Percentiles rank a stretch among this genome's conserved stretches.
Conservation (phyloP, 441 rosid genomes). For the Gossypium aridum region DNA sequence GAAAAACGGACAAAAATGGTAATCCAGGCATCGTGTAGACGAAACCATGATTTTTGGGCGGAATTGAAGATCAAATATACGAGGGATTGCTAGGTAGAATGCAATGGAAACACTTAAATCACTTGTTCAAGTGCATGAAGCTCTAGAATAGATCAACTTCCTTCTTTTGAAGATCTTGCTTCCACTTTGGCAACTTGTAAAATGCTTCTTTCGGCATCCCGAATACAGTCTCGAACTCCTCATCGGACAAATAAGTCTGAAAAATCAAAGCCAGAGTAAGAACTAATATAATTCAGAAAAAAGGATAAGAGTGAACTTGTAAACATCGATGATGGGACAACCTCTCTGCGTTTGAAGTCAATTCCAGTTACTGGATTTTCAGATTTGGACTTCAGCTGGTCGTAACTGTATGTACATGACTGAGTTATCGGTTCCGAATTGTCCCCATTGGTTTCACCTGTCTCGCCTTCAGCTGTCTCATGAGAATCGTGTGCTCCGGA, state of each 20-base stretch:
- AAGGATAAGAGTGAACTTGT: not conserved
- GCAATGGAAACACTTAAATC: constrained; percentile 15
- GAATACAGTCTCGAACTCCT: constrained; percentile 71
- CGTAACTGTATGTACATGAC: constrained; percentile 58
- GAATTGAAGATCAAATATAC: constrained; percentile 9
- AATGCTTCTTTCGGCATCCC: constrained; percentile 62
- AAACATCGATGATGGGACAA: constrained; percentile 20
- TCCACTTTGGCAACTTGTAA: constrained; percentile 80
- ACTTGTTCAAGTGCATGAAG: constrained; percentile 7
- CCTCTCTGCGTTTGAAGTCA: constrained; percentile 69
- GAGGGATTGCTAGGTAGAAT: constrained; percentile 9
- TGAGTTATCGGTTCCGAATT: constrained; percentile 17
- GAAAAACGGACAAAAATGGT: constrained; percentile 20
- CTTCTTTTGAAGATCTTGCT: constrained; percentile 90
- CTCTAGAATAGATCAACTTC: constrained; percentile 81
- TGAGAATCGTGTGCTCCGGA: constrained; percentile 15
- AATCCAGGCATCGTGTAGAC: constrained; percentile 10
- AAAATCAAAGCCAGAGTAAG: constrained; percentile 3
- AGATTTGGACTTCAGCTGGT: constrained; percentile 81
- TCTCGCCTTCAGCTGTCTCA: constrained; percentile 42
- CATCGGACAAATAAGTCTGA: constrained; percentile 84
- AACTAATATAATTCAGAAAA: not conserved
- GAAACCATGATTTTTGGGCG: constrained; percentile 12
- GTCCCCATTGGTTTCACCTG: constrained; percentile 35
- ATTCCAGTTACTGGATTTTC: constrained; percentile 57